A percentile compares a stretch with the other conserved stretches of the same genome.
Conservation (phyloP, 495 filamentous ascomycete genomes). For the Staphylotrichum longicolle region DNA sequence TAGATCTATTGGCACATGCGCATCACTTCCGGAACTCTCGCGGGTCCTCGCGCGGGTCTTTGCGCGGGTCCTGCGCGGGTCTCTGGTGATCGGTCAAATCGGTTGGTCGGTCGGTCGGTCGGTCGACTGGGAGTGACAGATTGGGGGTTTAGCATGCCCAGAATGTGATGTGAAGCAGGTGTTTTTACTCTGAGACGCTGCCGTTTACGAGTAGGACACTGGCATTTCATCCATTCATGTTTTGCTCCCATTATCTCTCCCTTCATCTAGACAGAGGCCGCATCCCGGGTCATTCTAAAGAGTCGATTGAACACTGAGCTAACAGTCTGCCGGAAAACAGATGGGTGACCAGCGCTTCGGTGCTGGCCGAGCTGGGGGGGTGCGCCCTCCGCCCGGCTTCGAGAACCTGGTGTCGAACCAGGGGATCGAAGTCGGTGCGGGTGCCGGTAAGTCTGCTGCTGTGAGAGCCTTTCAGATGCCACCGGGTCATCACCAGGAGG, state of each 20-base stretch:
- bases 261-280: background rate
- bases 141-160: background rate
- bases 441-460: slow-evolving; percentile 9
- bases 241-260: background rate
- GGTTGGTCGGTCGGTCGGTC: too few species aligned
- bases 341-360: slow-evolving; percentile 1
- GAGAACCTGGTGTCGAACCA: slow-evolving; percentile 1
- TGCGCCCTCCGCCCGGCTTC: slow-evolving; percentile 20
- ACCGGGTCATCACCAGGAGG: background rate
- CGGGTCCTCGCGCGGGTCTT: too few species aligned
- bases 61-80: background rate
- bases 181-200: background rate
- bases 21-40: background rate
- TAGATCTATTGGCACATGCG: background rate
- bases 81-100: background rate
- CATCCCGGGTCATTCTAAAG: too few species aligned
- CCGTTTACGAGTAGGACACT: background rate
- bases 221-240: background rate
- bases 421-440: background rate
- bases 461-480: background rate
- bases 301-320: background rate
- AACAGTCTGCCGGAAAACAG: background rate
- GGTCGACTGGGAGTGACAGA: background rate
- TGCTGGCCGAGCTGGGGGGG: background rate
- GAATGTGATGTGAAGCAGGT: background rate